These are phyloP conservation scores for Domatiomyces globalis DNA, from an alignment of 2,329 filamentous ascomycete genomes.

Conservation along the genomic window DNA sequence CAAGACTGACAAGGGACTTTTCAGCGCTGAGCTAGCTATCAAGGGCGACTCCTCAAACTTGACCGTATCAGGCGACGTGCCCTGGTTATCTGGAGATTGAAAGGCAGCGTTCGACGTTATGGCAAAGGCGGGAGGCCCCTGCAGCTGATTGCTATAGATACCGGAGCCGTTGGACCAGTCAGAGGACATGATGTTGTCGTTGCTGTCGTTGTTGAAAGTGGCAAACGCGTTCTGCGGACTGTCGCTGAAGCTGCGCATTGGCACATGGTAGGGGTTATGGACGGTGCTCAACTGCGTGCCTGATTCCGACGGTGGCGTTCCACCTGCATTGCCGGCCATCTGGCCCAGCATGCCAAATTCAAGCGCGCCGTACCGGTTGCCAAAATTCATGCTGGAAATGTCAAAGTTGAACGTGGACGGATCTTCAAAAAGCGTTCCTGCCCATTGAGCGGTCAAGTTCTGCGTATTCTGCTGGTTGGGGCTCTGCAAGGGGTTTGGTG, in stretches of 20 bases:
- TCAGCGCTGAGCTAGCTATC: constrained; percentile 19
- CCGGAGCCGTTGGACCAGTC: constrained; percentile 31
- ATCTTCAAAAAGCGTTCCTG: constrained; percentile 62
- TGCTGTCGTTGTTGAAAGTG: constrained; percentile 22
- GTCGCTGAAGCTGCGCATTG: constrained; percentile 27
- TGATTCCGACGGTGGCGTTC: constrained; percentile 56
- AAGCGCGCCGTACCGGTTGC: constrained; percentile 86
- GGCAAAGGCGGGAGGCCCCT: constrained; percentile 43
- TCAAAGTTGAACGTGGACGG: constrained; percentile 92
- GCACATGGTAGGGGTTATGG: constrained; percentile 27
- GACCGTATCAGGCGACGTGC: constrained; percentile 32
- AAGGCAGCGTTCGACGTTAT: constrained; percentile 47
- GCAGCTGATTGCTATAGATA: constrained; percentile 23
- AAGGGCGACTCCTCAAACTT: constrained; percentile 22
- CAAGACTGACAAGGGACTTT: constrained; percentile 4
- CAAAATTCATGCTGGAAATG: constrained; percentile 83
- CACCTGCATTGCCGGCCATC: constrained; percentile 83
- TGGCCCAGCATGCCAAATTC: constrained; percentile 95
- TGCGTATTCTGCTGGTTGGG: constrained; percentile 27
- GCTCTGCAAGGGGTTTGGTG: constrained; percentile 25
- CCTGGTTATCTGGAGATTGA: constrained; percentile 44
- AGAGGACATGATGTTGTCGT: constrained; percentile 29
- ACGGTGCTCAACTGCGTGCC: constrained; percentile 34
- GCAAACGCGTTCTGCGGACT: constrained; percentile 29
- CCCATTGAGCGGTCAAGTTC: constrained; percentile 25